Base-by-base conservation (phyloP, 2,329 filamentous ascomycete species). In the Eutypa lata region DNA sequence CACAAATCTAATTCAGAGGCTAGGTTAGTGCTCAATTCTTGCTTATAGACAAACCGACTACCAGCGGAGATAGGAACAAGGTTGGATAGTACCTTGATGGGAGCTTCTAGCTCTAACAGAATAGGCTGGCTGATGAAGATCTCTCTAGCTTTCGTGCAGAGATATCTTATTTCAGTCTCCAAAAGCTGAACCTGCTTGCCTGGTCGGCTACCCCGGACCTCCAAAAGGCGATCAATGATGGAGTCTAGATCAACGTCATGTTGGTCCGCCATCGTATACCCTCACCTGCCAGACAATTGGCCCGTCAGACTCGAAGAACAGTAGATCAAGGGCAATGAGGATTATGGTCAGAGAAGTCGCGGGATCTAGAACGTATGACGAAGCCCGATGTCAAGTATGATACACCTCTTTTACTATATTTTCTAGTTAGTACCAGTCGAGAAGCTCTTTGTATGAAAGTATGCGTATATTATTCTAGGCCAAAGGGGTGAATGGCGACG, bases 41-140 rank as follows among this genome's bases (percentile, higher is more conserved):
- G 31, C 21, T 33, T 37, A 38, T 14, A 33, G 28, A 35, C 60
- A 52, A 51, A 26, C 33, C 24, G 33, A 49, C 13, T 47, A 40
- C 51, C 35, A 22, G 47, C 19, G 31, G 48, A 50, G 47, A 52
- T 26, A 48, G 31, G 26, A 19, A 44, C 43, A 40, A 48, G 52
- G 51, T 52, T 44, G 46, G 49, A 71, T 80, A 66, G 22, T 81
- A 96, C 93, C 91, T 99, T 99, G 77, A 99, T 97, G 57, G 94
- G 94, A 70, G 94, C 94, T 76, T 97, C 94, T 48, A 99, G 84
- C 80, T 99, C 94, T 62, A 99, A 86, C 63, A 99, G 81, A 69
- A 97, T 97, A 62, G 94, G 94, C 80, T 99, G 94, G 58, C 92
- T 97, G 75, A 99, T 97, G 81, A 99, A 97, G 68, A 99, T 97